These are phyloP conservation scores for Xylariomycetidae sp. DNA, from an alignment of 2,329 filamentous ascomycete species.

Conservation along the genomic window DNA sequence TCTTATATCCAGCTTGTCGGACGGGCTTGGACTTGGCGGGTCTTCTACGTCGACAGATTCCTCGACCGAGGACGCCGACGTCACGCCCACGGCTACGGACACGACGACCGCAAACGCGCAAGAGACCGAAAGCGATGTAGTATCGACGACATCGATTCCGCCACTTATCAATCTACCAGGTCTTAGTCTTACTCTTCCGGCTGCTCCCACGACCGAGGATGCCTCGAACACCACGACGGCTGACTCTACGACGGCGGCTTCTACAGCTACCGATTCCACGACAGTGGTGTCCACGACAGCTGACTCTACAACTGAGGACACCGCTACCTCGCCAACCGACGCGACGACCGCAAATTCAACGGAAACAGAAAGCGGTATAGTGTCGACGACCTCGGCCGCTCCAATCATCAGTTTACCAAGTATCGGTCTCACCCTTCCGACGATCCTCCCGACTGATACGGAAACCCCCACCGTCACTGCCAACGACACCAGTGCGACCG, in stretches of 20 bases:
- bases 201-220: constrained; percentile 8
- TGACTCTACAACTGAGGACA: neutral
- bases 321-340: neutral
- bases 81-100: constrained; percentile 7
- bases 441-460: neutral
- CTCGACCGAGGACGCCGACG: constrained; percentile 7
- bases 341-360: neutral
- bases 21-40: constrained; percentile 1
- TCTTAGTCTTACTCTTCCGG: constrained; percentile 11
- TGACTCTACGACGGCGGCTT: constrained; percentile 1
- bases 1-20: constrained; percentile 18
- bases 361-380: neutral
- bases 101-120: constrained; percentile 11
- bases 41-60: constrained; percentile 3
- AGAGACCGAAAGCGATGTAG: constrained; percentile 5
- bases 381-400: neutral
- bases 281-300: neutral
- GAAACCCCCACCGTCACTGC: neutral
- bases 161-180: constrained; percentile 17
- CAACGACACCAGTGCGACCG: neutral
- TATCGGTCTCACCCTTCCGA: neutral
- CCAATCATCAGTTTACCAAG: neutral
- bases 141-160: constrained; percentile 7
- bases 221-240: constrained; percentile 2
- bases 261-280: neutral